Base-by-base conservation (phyloP, 202 grass and related monocot species). In the Elaeis oleifera region DNA sequence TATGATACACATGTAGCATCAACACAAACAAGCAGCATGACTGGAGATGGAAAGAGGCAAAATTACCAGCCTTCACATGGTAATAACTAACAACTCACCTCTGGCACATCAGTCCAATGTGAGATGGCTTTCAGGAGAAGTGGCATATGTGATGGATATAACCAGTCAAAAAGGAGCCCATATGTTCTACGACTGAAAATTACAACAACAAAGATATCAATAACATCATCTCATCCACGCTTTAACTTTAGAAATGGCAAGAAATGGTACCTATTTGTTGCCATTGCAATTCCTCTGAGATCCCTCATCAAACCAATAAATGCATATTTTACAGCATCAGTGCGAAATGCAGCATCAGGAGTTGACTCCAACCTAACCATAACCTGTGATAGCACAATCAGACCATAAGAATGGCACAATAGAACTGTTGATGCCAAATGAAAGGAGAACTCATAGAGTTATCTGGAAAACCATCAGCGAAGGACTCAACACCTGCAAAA, bases 261-360 rank as follows among this genome's bases (percentile, higher is more conserved):
- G 25, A 78, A 18, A 65, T 67, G 23, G 24, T 39, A 99, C 95
- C 95, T 99, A 77, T 78, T 99, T 78, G 95, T 99, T 13, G 95
- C 95, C 85, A 89, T 94, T 0, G 80, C 85, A 69, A 99, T 89
- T 60, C 95, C 95, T 78, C 85, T 69, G 29, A 99, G 71, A 84
- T 99, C 88, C 74, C 95, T 89, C 85, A 94, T 99, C 74, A 84
- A 79, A 74, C 95, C 95, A 89, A 92, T 90, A 73, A 99, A 90
- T 68, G 85, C 83, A 59, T 64, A 89, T 64, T 99, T 99, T 20
- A 86, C 78, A 52, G 77, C 80, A 82, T 99, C 80, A 61, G 75
- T 87, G 39, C 70, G 73, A 60, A 99, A 94, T 79, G 85, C 80
- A 81, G 80, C 63, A 75, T 99, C 88, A 69, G 80, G 49, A 14